Conservation (phyloP, 2,329 filamentous ascomycete genomes). For the Nigrograna mackinnonii region DNA sequence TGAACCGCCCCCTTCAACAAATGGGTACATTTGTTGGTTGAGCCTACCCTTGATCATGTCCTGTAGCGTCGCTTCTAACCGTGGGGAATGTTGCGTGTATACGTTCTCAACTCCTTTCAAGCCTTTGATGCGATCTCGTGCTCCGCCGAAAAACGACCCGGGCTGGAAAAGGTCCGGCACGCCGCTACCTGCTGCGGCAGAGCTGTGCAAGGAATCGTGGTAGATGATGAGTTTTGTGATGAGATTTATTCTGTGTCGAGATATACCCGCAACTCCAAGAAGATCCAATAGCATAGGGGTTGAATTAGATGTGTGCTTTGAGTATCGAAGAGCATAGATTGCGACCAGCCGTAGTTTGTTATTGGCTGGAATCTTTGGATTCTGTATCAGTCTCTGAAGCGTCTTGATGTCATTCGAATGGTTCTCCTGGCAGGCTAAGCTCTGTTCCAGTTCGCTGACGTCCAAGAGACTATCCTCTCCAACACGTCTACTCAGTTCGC, state of each 20-base stretch:
- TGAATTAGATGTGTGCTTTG: conserved; percentile 81
- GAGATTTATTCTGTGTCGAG: conserved; percentile 73
- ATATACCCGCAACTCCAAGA: conserved; percentile 78
- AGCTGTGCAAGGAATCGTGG: conserved; percentile 80
- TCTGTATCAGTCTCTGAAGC: conserved; percentile 83
- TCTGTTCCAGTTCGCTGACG: conserved; percentile 96
- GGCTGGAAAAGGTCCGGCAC: conserved; percentile 93
- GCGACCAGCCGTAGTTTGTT: conserved; percentile 90
- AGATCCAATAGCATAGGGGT: conserved; percentile 86
- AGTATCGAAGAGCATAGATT: conserved; percentile 92
- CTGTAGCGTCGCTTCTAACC: conserved; percentile 84
- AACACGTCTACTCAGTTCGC: conserved; percentile 87
- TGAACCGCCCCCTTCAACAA: conserved; percentile 83
- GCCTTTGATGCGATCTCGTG: conserved; percentile 86
- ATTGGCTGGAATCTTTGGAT: conserved; percentile 73
- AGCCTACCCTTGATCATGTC: conserved; percentile 91
- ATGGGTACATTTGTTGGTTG: conserved; percentile 86
- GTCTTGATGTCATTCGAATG: conserved; percentile 90
- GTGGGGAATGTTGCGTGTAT: conserved; percentile 94
- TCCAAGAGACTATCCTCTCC: conserved; percentile 87
- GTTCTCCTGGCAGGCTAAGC: conserved; percentile 94
- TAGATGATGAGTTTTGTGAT: conserved; percentile 84
- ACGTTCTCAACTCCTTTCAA: conserved; percentile 98
- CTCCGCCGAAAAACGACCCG: conserved; percentile 82
- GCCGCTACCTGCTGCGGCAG: conserved; percentile 68